These are phyloP conservation scores for Bjerkandera adusta DNA, from an alignment of 1,284 basidiomycete genomes.

Conservation along the genomic window DNA sequence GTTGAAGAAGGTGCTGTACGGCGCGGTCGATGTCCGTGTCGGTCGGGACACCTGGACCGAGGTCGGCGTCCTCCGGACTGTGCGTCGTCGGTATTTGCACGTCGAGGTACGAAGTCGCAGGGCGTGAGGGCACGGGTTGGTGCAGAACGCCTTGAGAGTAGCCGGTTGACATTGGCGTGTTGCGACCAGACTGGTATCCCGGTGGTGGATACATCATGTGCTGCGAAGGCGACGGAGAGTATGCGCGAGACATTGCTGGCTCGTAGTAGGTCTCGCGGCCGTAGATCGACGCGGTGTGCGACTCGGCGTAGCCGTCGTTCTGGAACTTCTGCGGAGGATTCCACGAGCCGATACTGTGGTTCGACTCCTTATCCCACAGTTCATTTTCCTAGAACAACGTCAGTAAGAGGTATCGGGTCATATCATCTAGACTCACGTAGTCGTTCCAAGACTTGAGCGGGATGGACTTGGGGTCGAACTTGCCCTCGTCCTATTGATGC, in stretches of 20 bases:
- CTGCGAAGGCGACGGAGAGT: constrained; percentile 71
- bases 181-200: constrained; percentile 77
- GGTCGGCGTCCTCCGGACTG: constrained; percentile 50
- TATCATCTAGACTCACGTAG: constrained; percentile 52
- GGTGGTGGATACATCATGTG: constrained; percentile 41
- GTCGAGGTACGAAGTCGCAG: constrained; percentile 74
- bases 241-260: constrained; percentile 46
- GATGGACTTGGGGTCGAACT: constrained; percentile 90
- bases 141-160: constrained; percentile 21
- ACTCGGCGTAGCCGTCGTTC: constrained; percentile 72
- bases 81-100: constrained; percentile 54
- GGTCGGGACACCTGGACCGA: constrained; percentile 44
- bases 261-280: constrained; percentile 84
- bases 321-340: constrained; percentile 68
- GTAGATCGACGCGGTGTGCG: constrained; percentile 72
- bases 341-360: constrained; percentile 88
- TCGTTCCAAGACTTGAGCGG: constrained; percentile 97
- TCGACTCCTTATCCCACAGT: constrained; percentile 95
- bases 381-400: constrained; percentile 73
- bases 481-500: constrained; percentile 82
- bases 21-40: constrained; percentile 73
- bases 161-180: constrained; percentile 51
- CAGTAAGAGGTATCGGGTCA: neutral
- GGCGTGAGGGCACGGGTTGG: constrained; percentile 64
- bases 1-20: constrained; percentile 68